Base-by-base conservation (phyloP, 495 filamentous ascomycete genomes). In the Talaromyces proteolyticus region DNA sequence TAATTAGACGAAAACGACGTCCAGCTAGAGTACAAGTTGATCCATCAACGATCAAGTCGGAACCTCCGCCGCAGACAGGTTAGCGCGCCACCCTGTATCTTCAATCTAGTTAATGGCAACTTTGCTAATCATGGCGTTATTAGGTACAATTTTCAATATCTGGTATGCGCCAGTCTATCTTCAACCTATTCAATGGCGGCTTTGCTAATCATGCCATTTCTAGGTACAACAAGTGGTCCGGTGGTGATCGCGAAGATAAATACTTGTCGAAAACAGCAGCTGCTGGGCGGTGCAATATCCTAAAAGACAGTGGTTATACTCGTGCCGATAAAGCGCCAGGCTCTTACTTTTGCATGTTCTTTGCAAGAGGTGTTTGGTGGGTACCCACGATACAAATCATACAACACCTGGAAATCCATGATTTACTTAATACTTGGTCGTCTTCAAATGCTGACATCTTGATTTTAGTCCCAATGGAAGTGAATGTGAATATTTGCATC, bases 401-500 rank as follows among this genome's bases (percentile, higher is more conserved):
- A n/a, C n/a, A n/a, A n/a, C n/a, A n/a, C n/a, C n/a, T n/a, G n/a
- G n/a, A n/a, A n/a, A n/a, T n/a, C n/a, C n/a, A n/a, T n/a, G n/a
- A n/a, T n/a, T n/a, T n/a, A 22, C 7, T 1, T 29, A 7, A 12
- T 37, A 36, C n/a, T 19, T 34, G 8, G n/a, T n/a, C 6, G 26
- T 6, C 23, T 7, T 20, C 17, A 19, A 34, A 37, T 38, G 17
- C 12, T 41, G 89, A 4, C 89, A 87, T 93, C 63, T 87, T 87
- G 3, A 65, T 2, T 61, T 89, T 29, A 95, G 90, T 57, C 89
- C 85, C 38, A 84, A 86, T 54, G 94, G 94, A 8, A 76, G 86
- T 25, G 90, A 96, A 56, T 99, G 94, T 79, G 84, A 96, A 57
- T 96, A 96, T 56, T 77, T 97, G 3, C 94, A 99, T 64, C 79